Percentiles rank a stretch among this genome's conserved stretches.
phyloP scores from a whole-genome alignment of 169 alveolate species.

The Plasmodium gonderi region DNA sequence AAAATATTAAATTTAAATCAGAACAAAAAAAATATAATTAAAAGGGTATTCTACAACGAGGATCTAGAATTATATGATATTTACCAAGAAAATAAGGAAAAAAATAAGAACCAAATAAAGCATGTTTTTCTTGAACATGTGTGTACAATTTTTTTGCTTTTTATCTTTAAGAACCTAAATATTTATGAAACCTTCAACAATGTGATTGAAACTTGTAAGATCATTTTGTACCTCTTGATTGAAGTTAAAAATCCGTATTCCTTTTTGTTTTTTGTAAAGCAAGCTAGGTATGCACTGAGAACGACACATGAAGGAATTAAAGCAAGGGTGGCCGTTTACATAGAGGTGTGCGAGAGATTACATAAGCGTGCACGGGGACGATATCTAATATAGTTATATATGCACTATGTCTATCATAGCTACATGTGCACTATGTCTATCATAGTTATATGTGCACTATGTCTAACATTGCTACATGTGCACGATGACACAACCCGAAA shows the following conservation, averaged over 20 bases:
- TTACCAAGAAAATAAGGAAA: slow-evolving; percentile 6
- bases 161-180: slow-evolving; percentile 25
- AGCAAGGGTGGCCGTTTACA: no score
- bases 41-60: slow-evolving; percentile 9
- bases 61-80: slow-evolving; percentile 30
- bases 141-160: slow-evolving; percentile 25
- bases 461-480: no score
- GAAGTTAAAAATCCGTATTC: slow-evolving; percentile 43
- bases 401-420: background rate
- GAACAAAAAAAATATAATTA: slow-evolving; percentile 16
- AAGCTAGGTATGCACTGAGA: background rate
- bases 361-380: no score
- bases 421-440: background rate
- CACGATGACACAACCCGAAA: no score
- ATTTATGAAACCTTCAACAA: slow-evolving; percentile 26
- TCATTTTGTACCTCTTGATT: slow-evolving; percentile 2
- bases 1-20: slow-evolving; percentile 27
- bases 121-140: slow-evolving; percentile 33
- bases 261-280: slow-evolving; percentile 38
- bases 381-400: no score
- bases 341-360: no score
- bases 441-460: background rate
- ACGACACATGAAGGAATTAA: background rate
- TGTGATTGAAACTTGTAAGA: slow-evolving; percentile 24
- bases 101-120: slow-evolving; percentile 19